Percentiles rank a stretch among this genome's conserved stretches.
phyloP scores from a whole-genome alignment of 2,329 filamentous ascomycete species.

The Colletotrichum siamense region DNA sequence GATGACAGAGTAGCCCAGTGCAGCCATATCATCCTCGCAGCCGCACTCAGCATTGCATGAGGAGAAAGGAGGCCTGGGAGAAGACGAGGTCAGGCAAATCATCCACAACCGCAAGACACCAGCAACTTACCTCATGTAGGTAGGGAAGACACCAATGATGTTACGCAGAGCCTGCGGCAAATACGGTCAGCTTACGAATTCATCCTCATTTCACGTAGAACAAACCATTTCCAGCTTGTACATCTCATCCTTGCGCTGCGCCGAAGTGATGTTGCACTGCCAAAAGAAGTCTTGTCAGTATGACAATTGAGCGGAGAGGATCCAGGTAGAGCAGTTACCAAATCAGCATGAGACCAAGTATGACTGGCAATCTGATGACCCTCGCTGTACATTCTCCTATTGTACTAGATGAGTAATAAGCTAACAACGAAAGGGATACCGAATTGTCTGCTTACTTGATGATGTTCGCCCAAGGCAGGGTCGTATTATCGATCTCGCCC shows the following conservation, averaged over 20 bases:
- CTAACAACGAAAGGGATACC: not conserved
- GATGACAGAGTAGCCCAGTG: conserved; percentile 39
- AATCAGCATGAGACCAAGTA: conserved; percentile 49
- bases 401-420: not conserved
- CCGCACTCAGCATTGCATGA: conserved; percentile 39
- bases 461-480: conserved; percentile 39
- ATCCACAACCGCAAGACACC: not conserved
- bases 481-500: conserved; percentile 47
- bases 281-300: conserved; percentile 41
- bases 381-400: conserved; percentile 40
- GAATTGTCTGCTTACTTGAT: conserved; percentile 32
- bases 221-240: conserved; percentile 18
- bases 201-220: not conserved
- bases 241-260: conserved; percentile 43
- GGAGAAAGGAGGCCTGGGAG: conserved; percentile 42
- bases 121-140: conserved; percentile 48
- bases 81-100: not conserved
- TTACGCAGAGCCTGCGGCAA: conserved; percentile 51
- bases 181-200: conserved; percentile 49
- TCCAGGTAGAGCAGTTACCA: conserved; percentile 25
- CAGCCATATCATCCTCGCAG: conserved; percentile 21
- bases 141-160: conserved; percentile 59
- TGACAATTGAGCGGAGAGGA: not conserved
- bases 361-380: conserved; percentile 48
- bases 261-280: conserved; percentile 26